These are phyloP conservation scores for Tritrichomonas foetus DNA, from an alignment of 208 protist species.

Conservation along the genomic window DNA sequence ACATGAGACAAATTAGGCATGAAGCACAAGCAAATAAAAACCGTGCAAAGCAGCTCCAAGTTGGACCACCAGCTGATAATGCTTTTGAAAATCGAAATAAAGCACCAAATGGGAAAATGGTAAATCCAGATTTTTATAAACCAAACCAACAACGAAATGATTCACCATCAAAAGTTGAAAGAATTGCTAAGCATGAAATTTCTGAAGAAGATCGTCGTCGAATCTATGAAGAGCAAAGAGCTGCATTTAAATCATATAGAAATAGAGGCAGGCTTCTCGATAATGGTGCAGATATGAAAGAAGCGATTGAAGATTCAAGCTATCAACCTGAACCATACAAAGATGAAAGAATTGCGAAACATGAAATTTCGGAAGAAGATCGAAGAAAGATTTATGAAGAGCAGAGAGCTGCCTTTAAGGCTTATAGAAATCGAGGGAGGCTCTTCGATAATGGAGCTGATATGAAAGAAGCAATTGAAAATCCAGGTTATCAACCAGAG, in stretches of 20 bases:
- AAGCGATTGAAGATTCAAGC: too few relatives aligned
- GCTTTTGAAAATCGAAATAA: not conserved
- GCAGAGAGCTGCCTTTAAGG: not conserved
- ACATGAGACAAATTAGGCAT: not conserved
- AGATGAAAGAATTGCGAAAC: slow-evolving; percentile 1
- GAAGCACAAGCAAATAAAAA: not conserved
- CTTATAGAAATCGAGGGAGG: not conserved
- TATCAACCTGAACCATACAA: too few relatives aligned
- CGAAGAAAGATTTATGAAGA: not conserved
- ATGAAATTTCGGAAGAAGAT: slow-evolving; percentile 15
- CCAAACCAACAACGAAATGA: not conserved
- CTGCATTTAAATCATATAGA: not conserved
- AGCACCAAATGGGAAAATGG: not conserved
- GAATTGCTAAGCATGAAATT: not conserved
- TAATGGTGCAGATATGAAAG: too few relatives aligned
- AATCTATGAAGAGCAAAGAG: not conserved
- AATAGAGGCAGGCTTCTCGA: too few relatives aligned
- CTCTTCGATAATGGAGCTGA: not conserved
- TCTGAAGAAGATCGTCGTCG: not conserved
- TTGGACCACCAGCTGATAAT: not conserved
- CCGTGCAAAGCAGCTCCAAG: not conserved
- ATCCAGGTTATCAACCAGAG: not conserved
- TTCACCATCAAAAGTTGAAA: not conserved
- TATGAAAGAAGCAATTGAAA: not conserved
- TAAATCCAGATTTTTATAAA: not conserved